Evolutionary conservation across 75 land plant genomes (phyloP).

Genomic region (Ceratopteris richardii): DNA sequence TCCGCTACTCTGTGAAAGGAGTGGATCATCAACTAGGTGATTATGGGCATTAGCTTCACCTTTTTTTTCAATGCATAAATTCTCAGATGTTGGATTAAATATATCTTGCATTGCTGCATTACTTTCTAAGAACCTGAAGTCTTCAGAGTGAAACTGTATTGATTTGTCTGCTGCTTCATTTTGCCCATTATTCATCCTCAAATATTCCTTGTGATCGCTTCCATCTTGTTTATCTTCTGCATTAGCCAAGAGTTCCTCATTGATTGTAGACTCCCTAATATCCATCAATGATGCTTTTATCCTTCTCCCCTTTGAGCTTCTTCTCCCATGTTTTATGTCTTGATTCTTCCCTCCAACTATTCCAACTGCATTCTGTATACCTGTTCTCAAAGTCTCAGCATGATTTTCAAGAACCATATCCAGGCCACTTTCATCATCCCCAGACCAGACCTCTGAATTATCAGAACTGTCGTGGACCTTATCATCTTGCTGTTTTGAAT

Average conservation of each 20-base stretch:
- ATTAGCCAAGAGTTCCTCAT: constrained; percentile 2
- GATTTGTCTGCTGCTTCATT: background rate
- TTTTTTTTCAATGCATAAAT: no score
- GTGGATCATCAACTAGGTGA: no score
- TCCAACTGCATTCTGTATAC: constrained; percentile 26
- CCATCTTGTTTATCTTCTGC: constrained; percentile 36
- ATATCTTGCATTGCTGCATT: no score
- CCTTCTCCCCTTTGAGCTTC: constrained; percentile 6
- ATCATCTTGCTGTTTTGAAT: constrained; percentile 20
- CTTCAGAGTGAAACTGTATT: background rate
- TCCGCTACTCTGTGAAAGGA: no score
- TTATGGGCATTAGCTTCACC: no score
- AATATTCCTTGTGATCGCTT: no score
- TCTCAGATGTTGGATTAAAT: no score
- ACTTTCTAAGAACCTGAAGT: no score
- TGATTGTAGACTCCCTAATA: constrained; percentile 1
- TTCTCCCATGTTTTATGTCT: constrained; percentile 14
- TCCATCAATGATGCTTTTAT: constrained; percentile 12
- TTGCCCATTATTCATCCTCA: background rate
- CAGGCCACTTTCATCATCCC: constrained; percentile 20
- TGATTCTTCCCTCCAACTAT: constrained; percentile 8
- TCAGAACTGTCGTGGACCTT: constrained; percentile 38
- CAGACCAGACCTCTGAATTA: constrained; percentile 11
- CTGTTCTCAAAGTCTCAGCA: constrained; percentile 7
- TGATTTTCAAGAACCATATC: constrained; percentile 16